Conservation (phyloP, 768 basidiomycete species). For the Phylloporus rhodoxanthus region DNA sequence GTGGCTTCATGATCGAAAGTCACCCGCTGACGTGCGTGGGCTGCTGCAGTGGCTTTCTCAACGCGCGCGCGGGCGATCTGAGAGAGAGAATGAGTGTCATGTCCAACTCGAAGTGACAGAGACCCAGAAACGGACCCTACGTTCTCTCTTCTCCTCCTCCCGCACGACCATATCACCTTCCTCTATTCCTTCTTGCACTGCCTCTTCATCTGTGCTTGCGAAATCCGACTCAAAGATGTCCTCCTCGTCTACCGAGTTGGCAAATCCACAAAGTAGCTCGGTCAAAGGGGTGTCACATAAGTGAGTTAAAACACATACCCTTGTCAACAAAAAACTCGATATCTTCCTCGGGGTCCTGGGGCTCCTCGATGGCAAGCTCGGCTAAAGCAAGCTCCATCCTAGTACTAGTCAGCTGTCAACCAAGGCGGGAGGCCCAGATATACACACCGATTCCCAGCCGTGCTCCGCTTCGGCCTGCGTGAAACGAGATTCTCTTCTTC, state of each 20-base stretch:
- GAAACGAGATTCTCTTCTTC: slow-evolving; percentile 22
- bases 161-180: slow-evolving; percentile 50
- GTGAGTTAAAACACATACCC: slow-evolving; percentile 33
- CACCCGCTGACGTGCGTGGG: slow-evolving; percentile 58
- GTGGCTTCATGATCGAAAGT: slow-evolving; percentile 59
- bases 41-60: slow-evolving; percentile 59
- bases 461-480: slow-evolving; percentile 60
- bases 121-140: slow-evolving; percentile 12
- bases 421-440: background rate
- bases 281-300: background rate
- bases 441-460: slow-evolving; percentile 70
- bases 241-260: slow-evolving; percentile 56
- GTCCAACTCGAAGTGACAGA: background rate
- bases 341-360: slow-evolving; percentile 66
- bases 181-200: slow-evolving; percentile 45
- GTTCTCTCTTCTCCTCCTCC: slow-evolving; percentile 55
- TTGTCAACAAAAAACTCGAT: slow-evolving; percentile 62
- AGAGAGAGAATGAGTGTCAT: background rate
- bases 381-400: slow-evolving; percentile 80
- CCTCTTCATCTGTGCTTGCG: slow-evolving; percentile 73
- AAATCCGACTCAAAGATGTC: slow-evolving; percentile 82
- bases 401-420: slow-evolving; percentile 1
- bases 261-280: background rate
- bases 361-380: slow-evolving; percentile 40
- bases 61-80: slow-evolving; percentile 52